These are phyloP conservation scores for Podospora bellae-mahoneyi DNA, from an alignment of 495 filamentous ascomycete genomes.

Conservation along the genomic window DNA sequence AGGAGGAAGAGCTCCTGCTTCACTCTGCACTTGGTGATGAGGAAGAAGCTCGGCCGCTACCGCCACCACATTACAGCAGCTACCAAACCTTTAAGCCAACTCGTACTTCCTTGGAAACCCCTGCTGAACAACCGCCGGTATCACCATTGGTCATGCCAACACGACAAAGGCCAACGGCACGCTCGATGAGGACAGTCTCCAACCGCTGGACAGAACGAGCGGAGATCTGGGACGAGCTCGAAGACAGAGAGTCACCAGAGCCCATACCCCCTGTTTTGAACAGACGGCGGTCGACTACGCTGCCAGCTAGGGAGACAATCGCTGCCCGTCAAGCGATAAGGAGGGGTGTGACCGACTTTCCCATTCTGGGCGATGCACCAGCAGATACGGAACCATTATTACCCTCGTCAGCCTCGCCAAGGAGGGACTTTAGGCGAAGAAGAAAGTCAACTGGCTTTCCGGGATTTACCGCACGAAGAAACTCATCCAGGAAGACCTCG, in stretches of 20 bases:
- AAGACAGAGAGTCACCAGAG: constrained; percentile 50
- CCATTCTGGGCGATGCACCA: constrained; percentile 22
- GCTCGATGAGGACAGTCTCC: constrained; percentile 36
- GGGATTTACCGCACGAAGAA: constrained; percentile 46
- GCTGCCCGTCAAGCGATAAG: constrained; percentile 25
- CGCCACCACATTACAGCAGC: constrained; percentile 39
- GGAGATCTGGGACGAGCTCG: constrained; percentile 65
- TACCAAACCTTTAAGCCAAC: constrained; percentile 46
- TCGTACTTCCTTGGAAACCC: constrained; percentile 17
- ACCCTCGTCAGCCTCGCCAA: constrained; percentile 25
- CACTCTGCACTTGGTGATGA: constrained; percentile 41
- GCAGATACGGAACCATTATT: constrained; percentile 17
- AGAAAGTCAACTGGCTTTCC: constrained; percentile 54
- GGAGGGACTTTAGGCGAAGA: constrained; percentile 35
- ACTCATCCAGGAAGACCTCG: constrained; percentile 28
- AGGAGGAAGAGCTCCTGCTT: constrained; percentile 39
- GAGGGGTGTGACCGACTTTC: constrained; percentile 30
- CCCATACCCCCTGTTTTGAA: constrained; percentile 30
- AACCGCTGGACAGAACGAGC: constrained; percentile 53
- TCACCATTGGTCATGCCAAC: background rate
- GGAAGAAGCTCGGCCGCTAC: constrained; percentile 30
- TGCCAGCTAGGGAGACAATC: constrained; percentile 29
- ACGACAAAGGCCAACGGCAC: constrained; percentile 24
- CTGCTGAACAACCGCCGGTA: constrained; percentile 10
- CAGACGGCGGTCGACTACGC: constrained; percentile 38